Conservation (phyloP, 768 basidiomycete genomes). For the Trametes gibbosa region DNA sequence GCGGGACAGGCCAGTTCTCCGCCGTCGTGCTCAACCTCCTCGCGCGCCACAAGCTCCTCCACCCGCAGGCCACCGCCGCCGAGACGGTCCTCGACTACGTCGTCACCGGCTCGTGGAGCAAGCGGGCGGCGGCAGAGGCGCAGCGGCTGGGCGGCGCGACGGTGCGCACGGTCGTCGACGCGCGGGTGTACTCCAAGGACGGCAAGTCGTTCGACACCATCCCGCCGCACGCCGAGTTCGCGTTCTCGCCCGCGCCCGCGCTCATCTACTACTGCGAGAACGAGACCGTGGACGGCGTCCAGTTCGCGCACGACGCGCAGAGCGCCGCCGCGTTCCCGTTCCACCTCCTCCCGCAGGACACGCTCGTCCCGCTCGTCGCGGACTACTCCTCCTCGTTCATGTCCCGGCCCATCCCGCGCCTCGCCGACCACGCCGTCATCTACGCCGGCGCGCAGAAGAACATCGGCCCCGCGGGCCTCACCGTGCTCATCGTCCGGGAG, state of each 20-base stretch:
- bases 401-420: slow-evolving; percentile 84
- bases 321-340: slow-evolving; percentile 78
- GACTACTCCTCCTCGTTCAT: slow-evolving; percentile 98
- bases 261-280: slow-evolving; percentile 99
- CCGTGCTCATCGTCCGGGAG: slow-evolving; percentile 90
- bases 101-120: slow-evolving; percentile 91
- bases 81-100: slow-evolving; percentile 81
- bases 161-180: slow-evolving; percentile 72
- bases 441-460: slow-evolving; percentile 99
- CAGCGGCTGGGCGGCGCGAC: slow-evolving; percentile 50
- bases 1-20: slow-evolving; percentile 90
- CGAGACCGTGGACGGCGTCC: slow-evolving; percentile 95
- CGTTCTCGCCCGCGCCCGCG: slow-evolving; percentile 77
- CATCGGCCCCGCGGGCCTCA: slow-evolving; percentile 90
- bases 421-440: slow-evolving; percentile 90
- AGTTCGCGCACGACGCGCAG: slow-evolving; percentile 64
- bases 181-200: slow-evolving; percentile 57
- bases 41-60: slow-evolving; percentile 74
- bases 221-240: slow-evolving; percentile 69
- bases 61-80: slow-evolving; percentile 53
- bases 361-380: slow-evolving; percentile 79
- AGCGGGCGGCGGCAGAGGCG: slow-evolving; percentile 83
- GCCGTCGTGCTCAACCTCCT: slow-evolving; percentile 90
- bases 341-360: slow-evolving; percentile 55
- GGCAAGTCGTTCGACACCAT: slow-evolving; percentile 76